phyloP scores from a whole-genome alignment of 179 eudicot species.

The Camellia oleifera region DNA sequence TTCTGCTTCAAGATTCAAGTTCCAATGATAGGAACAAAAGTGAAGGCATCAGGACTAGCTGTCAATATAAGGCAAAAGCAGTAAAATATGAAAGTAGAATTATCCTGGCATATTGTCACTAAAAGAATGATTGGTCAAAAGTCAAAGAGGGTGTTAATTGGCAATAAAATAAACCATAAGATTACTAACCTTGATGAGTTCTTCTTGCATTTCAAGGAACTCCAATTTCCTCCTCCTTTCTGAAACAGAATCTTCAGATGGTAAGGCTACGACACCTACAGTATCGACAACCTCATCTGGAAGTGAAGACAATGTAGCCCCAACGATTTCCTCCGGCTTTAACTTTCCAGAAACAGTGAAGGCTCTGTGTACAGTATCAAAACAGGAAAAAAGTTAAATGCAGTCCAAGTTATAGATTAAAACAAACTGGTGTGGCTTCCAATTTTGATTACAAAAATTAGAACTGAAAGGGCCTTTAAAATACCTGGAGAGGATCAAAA shows the following conservation, averaged over 20 bases:
- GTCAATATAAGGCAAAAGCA: neutral
- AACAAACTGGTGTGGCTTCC: slow-evolving; percentile 20
- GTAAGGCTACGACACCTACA: slow-evolving; percentile 75
- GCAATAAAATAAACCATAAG: slow-evolving; percentile 1
- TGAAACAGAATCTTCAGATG: slow-evolving; percentile 87
- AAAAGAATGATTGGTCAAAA: neutral
- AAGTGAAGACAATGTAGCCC: slow-evolving; percentile 86
- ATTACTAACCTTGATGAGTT: slow-evolving; percentile 71
- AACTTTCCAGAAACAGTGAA: slow-evolving; percentile 73
- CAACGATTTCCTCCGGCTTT: slow-evolving; percentile 81
- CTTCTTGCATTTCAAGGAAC: slow-evolving; percentile 91
- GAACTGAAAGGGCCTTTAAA: neutral
- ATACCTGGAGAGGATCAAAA: slow-evolving; percentile 80
- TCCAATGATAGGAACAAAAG: neutral
- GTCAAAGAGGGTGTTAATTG: neutral
- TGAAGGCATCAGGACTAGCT: neutral
- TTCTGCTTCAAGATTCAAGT: slow-evolving; percentile 1
- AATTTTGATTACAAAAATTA: slow-evolving; percentile 22
- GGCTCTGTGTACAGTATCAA: slow-evolving; percentile 41
- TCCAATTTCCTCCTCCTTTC: slow-evolving; percentile 90
- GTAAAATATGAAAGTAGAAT: neutral
- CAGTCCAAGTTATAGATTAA: slow-evolving; percentile 1
- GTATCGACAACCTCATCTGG: slow-evolving; percentile 97
- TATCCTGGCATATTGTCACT: neutral
- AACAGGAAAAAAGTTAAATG: neutral